Base-by-base conservation (phyloP, 176 grass and related monocot genomes). In the Chrysopogon serrulatus region DNA sequence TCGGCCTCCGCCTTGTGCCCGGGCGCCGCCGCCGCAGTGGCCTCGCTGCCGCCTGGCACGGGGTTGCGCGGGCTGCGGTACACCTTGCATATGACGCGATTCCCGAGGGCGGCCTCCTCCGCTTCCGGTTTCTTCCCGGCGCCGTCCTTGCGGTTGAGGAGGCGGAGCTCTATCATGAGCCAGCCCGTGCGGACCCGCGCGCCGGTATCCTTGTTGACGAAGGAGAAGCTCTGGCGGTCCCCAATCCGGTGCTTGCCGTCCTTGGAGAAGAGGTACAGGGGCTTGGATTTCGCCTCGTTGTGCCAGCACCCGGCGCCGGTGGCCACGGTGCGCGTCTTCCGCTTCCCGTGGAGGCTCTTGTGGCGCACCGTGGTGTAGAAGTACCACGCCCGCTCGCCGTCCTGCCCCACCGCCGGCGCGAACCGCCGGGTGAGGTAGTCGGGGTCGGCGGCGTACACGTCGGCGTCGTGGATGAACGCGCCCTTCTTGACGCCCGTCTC, bases 141-240 rank as follows among this genome's bases (percentile, higher is more conserved):
- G 70, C 47, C 45, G 30, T 76, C 32, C 19, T 35, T 32, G 68
- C 31, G 15, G 74, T 35, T 32, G 68, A 40, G 15, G 74, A 90
- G 74, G 37, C 74, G 39, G 59, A 90, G 82, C 88, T 90, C 88
- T 10, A 78, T 51, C 88, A 90, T 90, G 79, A 90, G 68, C 88
- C 88, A 90, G 0, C 88, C 88, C 28, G 84, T 71, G 48, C 79
- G 51, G 34, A 36, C 36, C 10, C 74, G 54, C 12, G 3, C 8
- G 31, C 47, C 30, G 39, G 27, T 75, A 0, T 60, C 73, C 74
- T 90, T 90, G 47, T 21, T 83, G 14, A 82, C 26, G 65, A 86
- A 87, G 10, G 88, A 83, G 88, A 90, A 87, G 48, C 59, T 72
- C 88, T 87, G 88, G 24, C 84, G 84, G 31, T 78, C 28, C 5